Percentiles rank a stretch among this genome's conserved stretches.
Evolutionary conservation across 2,329 filamentous ascomycete species (phyloP).

Genomic region (Nemania sp.): DNA sequence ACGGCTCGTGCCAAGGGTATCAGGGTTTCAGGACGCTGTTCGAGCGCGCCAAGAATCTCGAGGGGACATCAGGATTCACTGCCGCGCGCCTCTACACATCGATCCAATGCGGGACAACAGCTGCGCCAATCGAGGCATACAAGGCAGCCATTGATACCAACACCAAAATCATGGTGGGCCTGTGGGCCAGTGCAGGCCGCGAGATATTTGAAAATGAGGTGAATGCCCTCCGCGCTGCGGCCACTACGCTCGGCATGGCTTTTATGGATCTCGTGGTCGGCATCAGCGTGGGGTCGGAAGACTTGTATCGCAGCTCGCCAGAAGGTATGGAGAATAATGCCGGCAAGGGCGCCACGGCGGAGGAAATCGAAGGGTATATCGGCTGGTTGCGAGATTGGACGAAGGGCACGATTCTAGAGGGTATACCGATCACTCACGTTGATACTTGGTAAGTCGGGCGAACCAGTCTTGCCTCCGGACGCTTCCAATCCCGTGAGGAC

Average conservation of each 20-base stretch:
- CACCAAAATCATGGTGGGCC: slow-evolving; percentile 34
- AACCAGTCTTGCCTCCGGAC: not conserved
- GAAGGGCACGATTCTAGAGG: slow-evolving; percentile 31
- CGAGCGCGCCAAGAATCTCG: slow-evolving; percentile 47
- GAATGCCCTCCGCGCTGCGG: slow-evolving; percentile 31
- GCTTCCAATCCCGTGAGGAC: not conserved
- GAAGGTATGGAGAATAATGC: slow-evolving; percentile 33
- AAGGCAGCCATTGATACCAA: slow-evolving; percentile 38
- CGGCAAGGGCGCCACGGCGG: slow-evolving; percentile 32
- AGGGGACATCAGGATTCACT: slow-evolving; percentile 45
- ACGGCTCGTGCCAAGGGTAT: slow-evolving; percentile 46
- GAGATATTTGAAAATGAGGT: slow-evolving; percentile 34
- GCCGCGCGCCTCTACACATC: slow-evolving; percentile 50
- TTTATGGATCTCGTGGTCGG: slow-evolving; percentile 36
- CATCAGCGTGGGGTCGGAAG: slow-evolving; percentile 39
- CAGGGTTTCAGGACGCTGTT: slow-evolving; percentile 49
- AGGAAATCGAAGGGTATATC: slow-evolving; percentile 36
- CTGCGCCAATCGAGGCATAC: slow-evolving; percentile 37
- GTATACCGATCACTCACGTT: slow-evolving; percentile 37
- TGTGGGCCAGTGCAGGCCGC: slow-evolving; percentile 38
- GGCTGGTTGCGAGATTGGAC: slow-evolving; percentile 37
- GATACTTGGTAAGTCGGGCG: slow-evolving; percentile 35
- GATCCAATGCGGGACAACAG: slow-evolving; percentile 38
- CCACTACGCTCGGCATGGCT: slow-evolving; percentile 26
- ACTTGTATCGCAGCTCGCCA: slow-evolving; percentile 36